A percentile compares a stretch with the other conserved stretches of the same genome.
Evolutionary conservation across 352 stramenopile species (phyloP).

Genomic region (Globisporangium okanoganense): DNA sequence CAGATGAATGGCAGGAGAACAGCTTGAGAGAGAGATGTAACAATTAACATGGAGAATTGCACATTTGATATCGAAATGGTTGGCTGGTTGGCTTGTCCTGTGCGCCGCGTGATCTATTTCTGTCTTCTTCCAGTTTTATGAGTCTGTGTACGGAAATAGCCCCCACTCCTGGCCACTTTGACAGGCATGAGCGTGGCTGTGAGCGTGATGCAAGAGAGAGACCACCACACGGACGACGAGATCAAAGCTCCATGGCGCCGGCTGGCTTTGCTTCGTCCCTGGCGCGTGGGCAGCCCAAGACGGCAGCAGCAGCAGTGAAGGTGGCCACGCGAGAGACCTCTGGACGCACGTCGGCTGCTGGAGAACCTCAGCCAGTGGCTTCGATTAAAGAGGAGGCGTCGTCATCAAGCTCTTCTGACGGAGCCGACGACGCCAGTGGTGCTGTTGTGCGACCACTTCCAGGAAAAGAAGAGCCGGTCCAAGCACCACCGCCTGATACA

Average conservation of each 20-base stretch:
- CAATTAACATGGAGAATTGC: neutral
- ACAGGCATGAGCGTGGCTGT: neutral
- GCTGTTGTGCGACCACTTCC: neutral
- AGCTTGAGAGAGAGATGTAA: neutral
- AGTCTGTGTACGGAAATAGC: neutral
- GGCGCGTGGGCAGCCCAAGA: neutral
- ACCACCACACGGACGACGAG: neutral
- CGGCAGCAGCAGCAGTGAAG: neutral
- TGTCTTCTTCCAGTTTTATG: neutral
- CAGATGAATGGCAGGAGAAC: neutral
- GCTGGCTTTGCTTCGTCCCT: neutral
- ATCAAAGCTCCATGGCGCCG: neutral
- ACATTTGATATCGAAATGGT: neutral
- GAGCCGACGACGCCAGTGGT: neutral
- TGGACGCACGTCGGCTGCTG: neutral
- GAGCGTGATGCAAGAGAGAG: neutral
- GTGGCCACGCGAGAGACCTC: neutral
- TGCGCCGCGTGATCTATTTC: neutral
- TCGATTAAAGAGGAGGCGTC: constrained; percentile 6
- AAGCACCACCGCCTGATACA: neutral
- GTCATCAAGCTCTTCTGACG: constrained; percentile 7
- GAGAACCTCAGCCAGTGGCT: neutral
- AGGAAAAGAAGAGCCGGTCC: neutral
- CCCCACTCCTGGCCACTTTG: neutral
- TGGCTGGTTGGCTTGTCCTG: too few species aligned